Base-by-base conservation (phyloP, 129 eudicot genomes). In the Silybum marianum region DNA sequence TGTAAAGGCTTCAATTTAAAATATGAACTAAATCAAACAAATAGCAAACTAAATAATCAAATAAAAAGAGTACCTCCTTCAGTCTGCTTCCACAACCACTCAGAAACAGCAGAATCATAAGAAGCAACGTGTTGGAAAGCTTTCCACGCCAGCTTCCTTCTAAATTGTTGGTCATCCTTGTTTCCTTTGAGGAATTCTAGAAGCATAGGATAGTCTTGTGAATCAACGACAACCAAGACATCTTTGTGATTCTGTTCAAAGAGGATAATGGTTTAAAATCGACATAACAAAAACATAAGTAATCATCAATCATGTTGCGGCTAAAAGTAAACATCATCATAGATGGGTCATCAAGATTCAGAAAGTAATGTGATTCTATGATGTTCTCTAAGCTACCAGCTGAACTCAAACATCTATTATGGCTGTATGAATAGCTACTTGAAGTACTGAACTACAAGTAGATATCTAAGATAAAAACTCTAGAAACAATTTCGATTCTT, bases 31-130 rank as follows among this genome's bases (percentile, higher is more conserved):
- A 72, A 34, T 48, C 12, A 18, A 22, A 74, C 36, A 4, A 79
- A 65, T 4, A 19, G 13, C 9, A 44, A 21, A 54, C 30, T 34
- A 16, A 46, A 83, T 16, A 34, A 63, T 71, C 0, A n/a, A 25
- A 48, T 4, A 54, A 66, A 28, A 22, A 46, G 32, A 71, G 42
- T 83, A 92, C 99, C 98, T 90, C 86, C 91, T 9, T 32, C 89
- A 19, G 92, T 92, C 84, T 95, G 97, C 84, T 89, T 96, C 99
- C 99, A 91, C 75, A 96, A 65, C 98, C 99, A 96, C 83, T 96
- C 97, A 81, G 99, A 91, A 84, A 96, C 97, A 70, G 99, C 99
- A 77, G 99, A 89, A 85, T 96, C 99, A 85, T 96, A 96, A 58
- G 98, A 85, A 84, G 98, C 98, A 74, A 86, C 91, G 71, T 96